Evolutionary conservation across 176 grass and related monocot genomes (phyloP), one percentile per base, ranked within the genome.

Genomic region (Ananas comosus): DNA sequence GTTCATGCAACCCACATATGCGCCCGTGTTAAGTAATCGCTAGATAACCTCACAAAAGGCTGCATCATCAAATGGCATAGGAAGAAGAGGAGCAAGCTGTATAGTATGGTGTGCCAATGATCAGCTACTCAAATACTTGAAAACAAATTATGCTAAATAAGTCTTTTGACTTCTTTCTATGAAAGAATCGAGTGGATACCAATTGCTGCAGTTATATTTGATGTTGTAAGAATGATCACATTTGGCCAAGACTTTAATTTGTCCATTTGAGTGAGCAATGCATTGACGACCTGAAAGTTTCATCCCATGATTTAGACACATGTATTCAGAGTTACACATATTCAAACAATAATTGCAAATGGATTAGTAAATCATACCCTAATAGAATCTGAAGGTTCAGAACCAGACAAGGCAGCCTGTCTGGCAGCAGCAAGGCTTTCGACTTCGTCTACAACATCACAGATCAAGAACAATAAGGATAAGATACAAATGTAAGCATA

Each of bases 391-490:
- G 94, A 99, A 73, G 94, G 94, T 80, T 99, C 94, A 75, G 94
- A 99, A 33, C 94, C 94, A 82, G 94, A 99, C 63, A 99, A 85
- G 63, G 94, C 94, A 80, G 94, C 94, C 53, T 99, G 89, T 78
- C 89, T 91, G 8, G 94, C 94, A 93, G 89, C 94, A 72, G 94
- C 94, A 80, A 99, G 94, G 70, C 94, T 99, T 93, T 99, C 94
- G 78, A 99, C 94, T 83, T 99, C 94, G 86, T 99, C 94, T 99
- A 68, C 51, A 83, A 79, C 72, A 74, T 64, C 50, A 76, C 14
- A 48, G 68, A 69, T 73, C 11, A 63, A 69, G 64, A 79, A 72
- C 12, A 18, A 64, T 27, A 70, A 67, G 72, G 51, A 59, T 59
- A 42, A 42, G 4, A 42, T 42, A 42, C 33, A 42, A 42, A 42